Evolutionary conservation across 2,329 filamentous ascomycete genomes (phyloP), one percentile per base, ranked within the genome.

Genomic region (Hymenotorrendiella dingleyae): DNA sequence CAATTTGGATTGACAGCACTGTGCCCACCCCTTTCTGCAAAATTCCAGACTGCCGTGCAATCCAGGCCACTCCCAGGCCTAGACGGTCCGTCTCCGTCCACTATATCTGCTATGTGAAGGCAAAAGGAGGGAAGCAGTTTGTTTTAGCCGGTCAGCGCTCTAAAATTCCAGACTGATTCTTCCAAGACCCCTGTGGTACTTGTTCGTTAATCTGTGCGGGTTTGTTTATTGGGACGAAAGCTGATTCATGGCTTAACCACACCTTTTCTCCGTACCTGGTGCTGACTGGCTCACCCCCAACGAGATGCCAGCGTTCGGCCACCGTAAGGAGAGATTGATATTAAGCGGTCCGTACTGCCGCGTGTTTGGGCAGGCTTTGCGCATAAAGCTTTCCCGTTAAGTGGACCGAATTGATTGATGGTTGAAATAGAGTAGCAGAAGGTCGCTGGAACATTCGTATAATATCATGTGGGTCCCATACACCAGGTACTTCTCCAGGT

Each of bases 281-380:
- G 39, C 44, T 43, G 17, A 46, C 40, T 43, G 44, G 35, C 19
- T 28, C 29, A 14, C n/a, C n/a, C 24, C 40, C 32, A 34, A 20
- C 22, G 33, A 33, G 39, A 34, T 26, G 22, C 17, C 26, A 43
- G 23, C 32, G 29, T 32, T 27, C 30, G 40, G 36, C 24, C 40
- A 38, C 44, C 44, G 40, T 40, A 46, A 26, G 24, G 36, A 43
- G 32, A 46, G 23, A 39, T 36, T 40, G 29, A 46, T 46, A 43
- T 46, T 43, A 46, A 46, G 40, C 44, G 44, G 44, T 43, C 44
- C 44, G 44, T 46, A 46, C 44, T 46, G 44, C 44, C 44, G 44
- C 40, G 40, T 46, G 40, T 34, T 34, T 42, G 43, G 34, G 35
- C 43, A 33, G 33, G 38, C 44, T 36, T 40, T 43, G 44, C 40